These are phyloP conservation scores for Cucumis hystrix DNA, from an alignment of 306 rosid genomes.

Conservation along the genomic window DNA sequence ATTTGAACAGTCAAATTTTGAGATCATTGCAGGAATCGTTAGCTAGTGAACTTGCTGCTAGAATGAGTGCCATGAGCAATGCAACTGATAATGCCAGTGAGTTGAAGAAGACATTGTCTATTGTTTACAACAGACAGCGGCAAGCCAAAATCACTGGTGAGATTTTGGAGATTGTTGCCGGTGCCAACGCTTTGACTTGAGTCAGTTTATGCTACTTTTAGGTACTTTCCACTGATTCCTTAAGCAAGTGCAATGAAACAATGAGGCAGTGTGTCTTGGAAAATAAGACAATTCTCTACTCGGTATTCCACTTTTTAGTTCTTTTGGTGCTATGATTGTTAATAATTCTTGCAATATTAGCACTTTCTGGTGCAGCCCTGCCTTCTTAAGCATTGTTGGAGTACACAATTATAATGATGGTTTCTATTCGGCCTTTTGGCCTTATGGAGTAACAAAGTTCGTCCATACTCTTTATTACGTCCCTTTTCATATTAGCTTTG, in stretches of 20 bases:
- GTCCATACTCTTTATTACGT: background rate
- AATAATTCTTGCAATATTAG: background rate
- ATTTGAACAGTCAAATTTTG: constrained; percentile 75
- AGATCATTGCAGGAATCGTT: constrained; percentile 87
- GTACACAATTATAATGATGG: background rate
- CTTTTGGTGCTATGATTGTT: background rate
- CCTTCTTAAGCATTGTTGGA: background rate
- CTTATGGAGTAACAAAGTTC: background rate
- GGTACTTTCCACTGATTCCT: background rate
- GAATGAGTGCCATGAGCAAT: constrained; percentile 87
- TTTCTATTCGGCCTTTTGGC: background rate
- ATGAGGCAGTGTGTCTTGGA: background rate
- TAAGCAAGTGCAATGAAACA: background rate
- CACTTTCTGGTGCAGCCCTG: background rate
- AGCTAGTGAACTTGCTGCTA: constrained; percentile 83
- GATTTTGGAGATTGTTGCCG: constrained; percentile 87
- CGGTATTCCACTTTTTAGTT: background rate
- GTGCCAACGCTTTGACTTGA: constrained; percentile 46
- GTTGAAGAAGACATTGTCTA: constrained; percentile 53
- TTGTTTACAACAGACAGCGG: constrained; percentile 53
- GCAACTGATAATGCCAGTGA: constrained; percentile 65
- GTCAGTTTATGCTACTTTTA: background rate
- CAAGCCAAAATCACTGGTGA: constrained; percentile 91
- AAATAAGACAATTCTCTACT: background rate
- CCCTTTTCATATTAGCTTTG: background rate